A percentile compares a stretch with the other conserved stretches of the same genome.
Conservation (phyloP, 2,329 filamentous ascomycete species). For the Pseudocercospora musae region DNA sequence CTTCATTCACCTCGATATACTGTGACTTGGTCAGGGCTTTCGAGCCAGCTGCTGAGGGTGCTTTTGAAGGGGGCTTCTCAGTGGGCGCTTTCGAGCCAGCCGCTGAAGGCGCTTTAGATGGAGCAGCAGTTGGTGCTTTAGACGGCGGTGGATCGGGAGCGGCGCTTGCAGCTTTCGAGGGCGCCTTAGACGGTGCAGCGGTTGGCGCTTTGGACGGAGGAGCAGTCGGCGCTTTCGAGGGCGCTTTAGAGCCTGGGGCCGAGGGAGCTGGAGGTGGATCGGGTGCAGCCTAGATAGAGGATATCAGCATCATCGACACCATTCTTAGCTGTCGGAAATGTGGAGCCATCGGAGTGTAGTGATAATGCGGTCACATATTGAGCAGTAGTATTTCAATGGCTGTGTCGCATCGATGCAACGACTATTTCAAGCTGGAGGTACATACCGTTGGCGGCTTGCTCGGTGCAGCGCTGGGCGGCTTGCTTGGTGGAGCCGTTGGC, state of each 20-base stretch:
- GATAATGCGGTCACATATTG: not conserved
- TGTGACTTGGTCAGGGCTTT: constrained; percentile 29
- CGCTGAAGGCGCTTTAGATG: constrained; percentile 27
- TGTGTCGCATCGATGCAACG: not conserved
- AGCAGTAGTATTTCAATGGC: not conserved
- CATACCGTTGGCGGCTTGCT: constrained; percentile 12
- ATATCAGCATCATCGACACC: not conserved
- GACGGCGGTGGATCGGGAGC: constrained; percentile 27
- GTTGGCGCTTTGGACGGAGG: constrained; percentile 11
- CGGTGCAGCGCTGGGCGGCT: constrained; percentile 15
- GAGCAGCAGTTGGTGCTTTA: constrained; percentile 10
- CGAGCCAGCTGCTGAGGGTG: constrained; percentile 10
- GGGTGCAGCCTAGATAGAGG: not conserved
- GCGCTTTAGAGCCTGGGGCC: constrained; percentile 8
- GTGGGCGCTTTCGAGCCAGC: constrained; percentile 12
- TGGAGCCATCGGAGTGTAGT: too few species aligned
- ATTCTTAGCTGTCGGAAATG: too few species aligned
- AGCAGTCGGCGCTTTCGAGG: constrained; percentile 13
- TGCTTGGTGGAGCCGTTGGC: constrained; percentile 13
- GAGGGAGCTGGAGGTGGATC: constrained; percentile 3
- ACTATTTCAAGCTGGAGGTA: not conserved
- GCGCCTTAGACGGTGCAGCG: constrained; percentile 16
- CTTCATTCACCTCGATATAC: constrained; percentile 45
- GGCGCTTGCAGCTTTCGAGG: constrained; percentile 19
- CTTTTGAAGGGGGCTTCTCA: constrained; percentile 13